phyloP scores from a whole-genome alignment of 2,329 filamentous ascomycete species.

The Lasiodiplodia gonubiensis region DNA sequence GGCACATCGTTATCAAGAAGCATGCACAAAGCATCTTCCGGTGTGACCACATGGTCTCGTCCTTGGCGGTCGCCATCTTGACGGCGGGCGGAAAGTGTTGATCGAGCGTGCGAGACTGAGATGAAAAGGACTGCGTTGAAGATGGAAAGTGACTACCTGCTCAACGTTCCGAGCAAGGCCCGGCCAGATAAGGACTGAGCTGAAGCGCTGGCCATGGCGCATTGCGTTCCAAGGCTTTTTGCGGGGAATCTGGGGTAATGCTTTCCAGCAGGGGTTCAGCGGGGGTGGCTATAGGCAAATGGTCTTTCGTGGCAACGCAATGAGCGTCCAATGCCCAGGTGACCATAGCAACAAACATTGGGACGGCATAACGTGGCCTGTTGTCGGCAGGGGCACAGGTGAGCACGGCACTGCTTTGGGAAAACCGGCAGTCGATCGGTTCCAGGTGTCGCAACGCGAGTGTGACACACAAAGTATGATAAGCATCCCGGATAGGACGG shows the following conservation, averaged over 20 bases:
- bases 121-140: neutral
- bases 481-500: neutral
- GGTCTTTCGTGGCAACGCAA: neutral
- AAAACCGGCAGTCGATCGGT: neutral
- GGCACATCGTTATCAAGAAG: slow-evolving; percentile 55
- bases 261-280: neutral
- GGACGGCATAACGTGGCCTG: slow-evolving; percentile 3
- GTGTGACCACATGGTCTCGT: slow-evolving; percentile 46
- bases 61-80: slow-evolving; percentile 35
- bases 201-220: neutral
- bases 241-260: slow-evolving; percentile 25
- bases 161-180: neutral
- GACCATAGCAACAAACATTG: neutral
- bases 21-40: slow-evolving; percentile 58
- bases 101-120: neutral
- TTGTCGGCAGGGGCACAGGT: neutral
- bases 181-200: slow-evolving; percentile 6
- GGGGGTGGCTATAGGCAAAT: slow-evolving; percentile 6
- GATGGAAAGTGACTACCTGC: neutral
- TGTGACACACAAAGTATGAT: slow-evolving; percentile 10
- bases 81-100: neutral
- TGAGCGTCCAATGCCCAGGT: neutral
- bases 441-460: neutral
- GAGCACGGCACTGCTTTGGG: neutral
- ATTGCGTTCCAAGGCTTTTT: neutral